These are phyloP conservation scores for Lyophyllum atratum DNA, from an alignment of 768 basidiomycete species.

Conservation along the genomic window DNA sequence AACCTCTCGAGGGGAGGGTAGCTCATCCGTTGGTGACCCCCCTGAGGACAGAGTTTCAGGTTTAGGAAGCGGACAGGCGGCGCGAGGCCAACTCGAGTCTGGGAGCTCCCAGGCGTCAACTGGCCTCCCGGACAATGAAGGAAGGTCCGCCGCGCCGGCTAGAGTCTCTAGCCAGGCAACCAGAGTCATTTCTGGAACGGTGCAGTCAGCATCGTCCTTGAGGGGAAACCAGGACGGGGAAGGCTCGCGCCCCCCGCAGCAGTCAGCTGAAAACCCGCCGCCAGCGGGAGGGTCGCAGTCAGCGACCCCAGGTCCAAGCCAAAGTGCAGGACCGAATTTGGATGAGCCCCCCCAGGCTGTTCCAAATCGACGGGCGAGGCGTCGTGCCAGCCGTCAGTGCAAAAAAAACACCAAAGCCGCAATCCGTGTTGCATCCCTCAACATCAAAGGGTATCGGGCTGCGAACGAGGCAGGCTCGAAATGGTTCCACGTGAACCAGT, in stretches of 20 bases:
- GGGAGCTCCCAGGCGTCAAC: neutral
- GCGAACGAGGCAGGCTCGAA: neutral
- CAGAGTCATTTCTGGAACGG: neutral
- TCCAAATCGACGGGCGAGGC: neutral
- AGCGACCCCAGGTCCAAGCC: neutral
- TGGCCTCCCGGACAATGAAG: neutral
- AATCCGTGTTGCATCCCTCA: neutral
- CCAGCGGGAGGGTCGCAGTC: neutral
- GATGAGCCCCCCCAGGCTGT: slow-evolving; percentile 15
- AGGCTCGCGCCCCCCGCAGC: neutral
- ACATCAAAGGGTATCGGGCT: slow-evolving; percentile 1
- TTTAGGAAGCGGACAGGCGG: neutral
- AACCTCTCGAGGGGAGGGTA: neutral
- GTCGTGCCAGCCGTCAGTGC: neutral
- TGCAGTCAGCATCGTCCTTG: neutral
- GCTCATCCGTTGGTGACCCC: neutral
- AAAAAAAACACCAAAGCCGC: slow-evolving; percentile 1
- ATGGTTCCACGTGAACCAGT: slow-evolving; percentile 5
- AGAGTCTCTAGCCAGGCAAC: neutral
- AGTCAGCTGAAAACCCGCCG: slow-evolving; percentile 1
- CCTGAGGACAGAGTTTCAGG: neutral
- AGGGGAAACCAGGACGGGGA: neutral
- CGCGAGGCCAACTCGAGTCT: neutral
- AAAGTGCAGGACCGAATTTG: neutral
- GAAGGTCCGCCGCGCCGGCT: neutral